These are phyloP conservation scores for Neurospora sp. DNA, from an alignment of 495 filamentous ascomycete species.

Conservation along the genomic window DNA sequence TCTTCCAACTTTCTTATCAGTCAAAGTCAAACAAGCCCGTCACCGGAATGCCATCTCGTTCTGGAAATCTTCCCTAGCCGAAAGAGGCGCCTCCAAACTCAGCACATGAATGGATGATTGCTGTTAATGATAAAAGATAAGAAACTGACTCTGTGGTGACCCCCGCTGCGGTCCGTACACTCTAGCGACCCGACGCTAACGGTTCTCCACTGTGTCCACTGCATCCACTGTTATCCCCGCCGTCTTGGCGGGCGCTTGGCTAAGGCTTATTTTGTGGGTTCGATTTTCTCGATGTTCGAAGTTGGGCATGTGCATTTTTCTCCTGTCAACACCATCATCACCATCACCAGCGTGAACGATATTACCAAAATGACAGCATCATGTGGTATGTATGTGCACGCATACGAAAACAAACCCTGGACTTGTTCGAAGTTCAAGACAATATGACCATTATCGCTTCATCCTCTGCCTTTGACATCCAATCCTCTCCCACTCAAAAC, in stretches of 20 bases:
- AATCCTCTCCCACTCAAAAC: too few species aligned
- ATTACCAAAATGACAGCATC: neutral
- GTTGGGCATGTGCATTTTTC: neutral
- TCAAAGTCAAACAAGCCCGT: neutral
- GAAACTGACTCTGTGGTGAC: neutral
- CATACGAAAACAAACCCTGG: too few species aligned
- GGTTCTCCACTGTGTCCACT: neutral
- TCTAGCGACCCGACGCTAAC: neutral
- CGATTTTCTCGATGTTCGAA: neutral
- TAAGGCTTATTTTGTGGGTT: neutral
- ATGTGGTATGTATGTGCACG: neutral
- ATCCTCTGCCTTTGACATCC: too few species aligned
- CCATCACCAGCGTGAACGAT: neutral
- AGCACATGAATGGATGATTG: neutral
- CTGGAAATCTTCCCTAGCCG: neutral
- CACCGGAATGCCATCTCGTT: neutral
- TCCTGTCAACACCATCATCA: neutral
- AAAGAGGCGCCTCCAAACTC: neutral
- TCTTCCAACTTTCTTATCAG: neutral
- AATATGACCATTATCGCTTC: too few species aligned
- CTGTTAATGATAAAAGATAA: neutral
- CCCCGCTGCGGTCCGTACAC: neutral
- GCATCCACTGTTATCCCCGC: neutral
- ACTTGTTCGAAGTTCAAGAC: too few species aligned
- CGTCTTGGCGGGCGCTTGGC: neutral